Percentiles rank a stretch among this genome's conserved stretches.
phyloP scores from a whole-genome alignment of 1,284 basidiomycete species.

The Exobasidium cylindrosporum region DNA sequence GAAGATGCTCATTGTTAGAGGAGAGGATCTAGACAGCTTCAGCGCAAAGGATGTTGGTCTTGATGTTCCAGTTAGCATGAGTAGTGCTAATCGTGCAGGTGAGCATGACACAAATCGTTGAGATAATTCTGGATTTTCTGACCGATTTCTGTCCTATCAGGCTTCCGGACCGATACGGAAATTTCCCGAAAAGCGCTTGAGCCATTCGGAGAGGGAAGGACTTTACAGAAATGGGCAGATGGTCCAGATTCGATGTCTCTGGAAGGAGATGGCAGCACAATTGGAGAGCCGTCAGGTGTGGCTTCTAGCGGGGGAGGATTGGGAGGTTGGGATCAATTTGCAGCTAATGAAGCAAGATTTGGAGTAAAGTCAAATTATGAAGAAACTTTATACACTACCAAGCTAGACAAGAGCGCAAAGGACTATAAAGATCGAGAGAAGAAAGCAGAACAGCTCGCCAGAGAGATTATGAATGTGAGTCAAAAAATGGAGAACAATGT shows the following conservation, averaged over 20 bases:
- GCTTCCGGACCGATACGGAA: constrained; percentile 47
- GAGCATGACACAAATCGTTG: background rate
- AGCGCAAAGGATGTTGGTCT: constrained; percentile 34
- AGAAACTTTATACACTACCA: constrained; percentile 93
- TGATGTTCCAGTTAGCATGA: constrained; percentile 36
- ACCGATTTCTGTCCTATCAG: background rate
- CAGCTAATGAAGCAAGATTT: constrained; percentile 86
- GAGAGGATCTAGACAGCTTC: constrained; percentile 35
- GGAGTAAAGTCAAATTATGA: constrained; percentile 88
- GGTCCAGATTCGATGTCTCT: constrained; percentile 34
- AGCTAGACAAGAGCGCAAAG: constrained; percentile 75
- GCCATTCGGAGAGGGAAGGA: constrained; percentile 30
- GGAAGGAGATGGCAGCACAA: constrained; percentile 18
- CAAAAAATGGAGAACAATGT: background rate
- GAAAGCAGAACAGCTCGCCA: constrained; percentile 81
- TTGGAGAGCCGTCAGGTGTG: constrained; percentile 13
- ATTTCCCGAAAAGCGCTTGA: constrained; percentile 37
- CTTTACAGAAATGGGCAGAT: constrained; percentile 44
- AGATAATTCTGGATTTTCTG: background rate
- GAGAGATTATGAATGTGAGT: constrained; percentile 71
- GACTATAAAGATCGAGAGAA: constrained; percentile 87
- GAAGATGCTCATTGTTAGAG: constrained; percentile 33
- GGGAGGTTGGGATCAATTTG: constrained; percentile 91
- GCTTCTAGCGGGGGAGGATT: constrained; percentile 19
- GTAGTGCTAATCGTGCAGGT: constrained; percentile 11